Percentiles rank a stretch among this genome's conserved stretches.
These are phyloP conservation scores for Tulasnella sp. DNA, from an alignment of 768 basidiomycete genomes.

Conservation along the genomic window DNA sequence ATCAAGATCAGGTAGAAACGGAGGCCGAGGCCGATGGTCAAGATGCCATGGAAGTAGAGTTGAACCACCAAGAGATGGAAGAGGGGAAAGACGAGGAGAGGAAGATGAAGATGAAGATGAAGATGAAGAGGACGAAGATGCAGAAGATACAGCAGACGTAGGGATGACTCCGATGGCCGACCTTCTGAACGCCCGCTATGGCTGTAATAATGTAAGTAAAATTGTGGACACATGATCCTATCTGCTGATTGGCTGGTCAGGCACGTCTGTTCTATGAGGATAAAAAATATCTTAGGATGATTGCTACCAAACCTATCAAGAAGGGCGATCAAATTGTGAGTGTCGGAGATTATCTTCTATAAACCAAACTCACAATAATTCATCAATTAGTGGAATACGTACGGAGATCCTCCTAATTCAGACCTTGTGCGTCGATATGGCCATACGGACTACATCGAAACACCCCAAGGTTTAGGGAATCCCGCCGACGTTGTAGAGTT, in stretches of 20 bases:
- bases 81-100: conserved; percentile 15
- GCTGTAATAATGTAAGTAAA: conserved; percentile 61
- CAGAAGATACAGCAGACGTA: conserved; percentile 33
- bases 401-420: conserved; percentile 83
- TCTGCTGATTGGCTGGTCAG: conserved; percentile 30
- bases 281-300: conserved; percentile 59
- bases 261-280: conserved; percentile 77
- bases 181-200: conserved; percentile 81
- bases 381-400: conserved; percentile 80
- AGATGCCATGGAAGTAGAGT: conserved; percentile 19
- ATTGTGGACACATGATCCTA: conserved; percentile 4
- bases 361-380: background rate
- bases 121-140: conserved; percentile 15
- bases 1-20: conserved; percentile 22
- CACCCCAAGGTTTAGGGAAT: conserved; percentile 45
- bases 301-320: conserved; percentile 58
- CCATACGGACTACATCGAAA: conserved; percentile 65
- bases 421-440: conserved; percentile 92
- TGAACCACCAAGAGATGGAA: conserved; percentile 8
- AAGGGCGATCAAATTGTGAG: conserved; percentile 80
- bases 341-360: conserved; percentile 9
- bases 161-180: conserved; percentile 97
- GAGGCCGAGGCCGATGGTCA: conserved; percentile 19
- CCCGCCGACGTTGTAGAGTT: conserved; percentile 72
- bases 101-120: conserved; percentile 8